These are phyloP conservation scores for Syzygium grande DNA, from an alignment of 345 rosid species.

Conservation along the genomic window DNA sequence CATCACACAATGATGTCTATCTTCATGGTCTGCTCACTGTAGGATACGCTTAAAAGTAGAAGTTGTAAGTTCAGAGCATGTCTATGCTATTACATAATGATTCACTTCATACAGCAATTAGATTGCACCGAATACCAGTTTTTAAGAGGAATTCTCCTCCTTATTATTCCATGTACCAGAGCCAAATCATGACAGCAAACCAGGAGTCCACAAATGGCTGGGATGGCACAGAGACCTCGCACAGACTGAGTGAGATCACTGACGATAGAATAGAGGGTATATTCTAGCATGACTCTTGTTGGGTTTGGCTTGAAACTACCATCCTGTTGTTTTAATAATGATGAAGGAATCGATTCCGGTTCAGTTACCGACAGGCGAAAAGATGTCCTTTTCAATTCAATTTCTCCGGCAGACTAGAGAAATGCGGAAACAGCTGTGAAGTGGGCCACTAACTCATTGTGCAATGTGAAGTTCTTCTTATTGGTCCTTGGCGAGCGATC, in stretches of 20 bases:
- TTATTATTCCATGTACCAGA: not conserved
- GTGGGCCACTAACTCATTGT: not conserved
- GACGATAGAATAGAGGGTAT: not conserved
- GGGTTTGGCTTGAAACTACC: not conserved
- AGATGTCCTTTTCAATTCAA: not conserved
- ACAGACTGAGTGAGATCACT: not conserved
- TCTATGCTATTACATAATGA: too few relatives aligned
- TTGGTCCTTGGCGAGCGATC: not conserved
- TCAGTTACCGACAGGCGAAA: not conserved
- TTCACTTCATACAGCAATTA: too few relatives aligned
- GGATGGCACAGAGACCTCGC: not conserved
- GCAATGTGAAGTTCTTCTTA: not conserved
- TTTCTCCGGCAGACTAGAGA: not conserved
- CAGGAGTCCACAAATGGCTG: not conserved
- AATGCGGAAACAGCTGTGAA: not conserved
- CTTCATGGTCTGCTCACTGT: too few relatives aligned
- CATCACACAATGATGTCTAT: too few relatives aligned
- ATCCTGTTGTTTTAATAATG: not conserved
- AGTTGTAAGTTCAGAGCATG: too few relatives aligned
- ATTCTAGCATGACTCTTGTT: not conserved
- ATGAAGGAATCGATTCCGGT: not conserved
- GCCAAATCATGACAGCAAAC: not conserved
- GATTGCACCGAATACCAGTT: too few relatives aligned
- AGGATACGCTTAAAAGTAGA: too few relatives aligned
- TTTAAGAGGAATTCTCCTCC: not conserved